These are phyloP conservation scores for Davidsoniella virescens DNA, from an alignment of 2,329 filamentous ascomycete genomes.

Conservation along the genomic window DNA sequence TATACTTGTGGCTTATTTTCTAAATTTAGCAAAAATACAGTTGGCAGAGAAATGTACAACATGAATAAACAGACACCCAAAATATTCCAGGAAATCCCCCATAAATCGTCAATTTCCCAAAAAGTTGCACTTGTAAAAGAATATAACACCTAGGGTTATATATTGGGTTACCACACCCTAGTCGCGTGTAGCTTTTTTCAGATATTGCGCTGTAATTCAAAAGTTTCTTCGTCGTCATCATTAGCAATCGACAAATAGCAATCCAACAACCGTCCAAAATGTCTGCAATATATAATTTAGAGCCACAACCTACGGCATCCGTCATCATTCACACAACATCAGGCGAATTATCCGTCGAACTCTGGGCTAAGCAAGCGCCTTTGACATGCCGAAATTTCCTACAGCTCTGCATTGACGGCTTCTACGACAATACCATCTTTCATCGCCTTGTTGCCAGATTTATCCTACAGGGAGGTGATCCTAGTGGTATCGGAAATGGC, in stretches of 20 bases:
- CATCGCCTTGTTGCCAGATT: constrained; percentile 86
- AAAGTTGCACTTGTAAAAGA: no score
- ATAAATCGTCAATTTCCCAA: neutral
- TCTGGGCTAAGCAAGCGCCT: constrained; percentile 90
- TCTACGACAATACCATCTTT: constrained; percentile 88
- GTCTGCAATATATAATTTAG: constrained; percentile 85
- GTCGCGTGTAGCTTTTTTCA: neutral
- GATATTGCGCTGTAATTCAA: no score
- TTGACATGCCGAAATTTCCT: constrained; percentile 89
- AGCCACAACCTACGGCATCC: constrained; percentile 79
- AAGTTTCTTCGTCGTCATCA: neutral
- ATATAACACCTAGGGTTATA: neutral
- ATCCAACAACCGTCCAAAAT: constrained; percentile 29
- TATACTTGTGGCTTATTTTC: no score
- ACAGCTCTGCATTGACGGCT: constrained; percentile 84
- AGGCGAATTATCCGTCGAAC: constrained; percentile 77
- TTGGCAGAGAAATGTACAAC: neutral
- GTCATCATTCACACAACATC: constrained; percentile 78
- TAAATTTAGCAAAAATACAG: neutral
- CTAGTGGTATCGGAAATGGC: constrained; percentile 79
- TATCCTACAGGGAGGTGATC: constrained; percentile 87
- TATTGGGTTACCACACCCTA: neutral
- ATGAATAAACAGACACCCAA: neutral
- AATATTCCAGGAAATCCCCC: neutral
- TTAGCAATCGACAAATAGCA: neutral